Base-by-base conservation (phyloP, 2,329 filamentous ascomycete genomes). In the Colletotrichum abscissum region DNA sequence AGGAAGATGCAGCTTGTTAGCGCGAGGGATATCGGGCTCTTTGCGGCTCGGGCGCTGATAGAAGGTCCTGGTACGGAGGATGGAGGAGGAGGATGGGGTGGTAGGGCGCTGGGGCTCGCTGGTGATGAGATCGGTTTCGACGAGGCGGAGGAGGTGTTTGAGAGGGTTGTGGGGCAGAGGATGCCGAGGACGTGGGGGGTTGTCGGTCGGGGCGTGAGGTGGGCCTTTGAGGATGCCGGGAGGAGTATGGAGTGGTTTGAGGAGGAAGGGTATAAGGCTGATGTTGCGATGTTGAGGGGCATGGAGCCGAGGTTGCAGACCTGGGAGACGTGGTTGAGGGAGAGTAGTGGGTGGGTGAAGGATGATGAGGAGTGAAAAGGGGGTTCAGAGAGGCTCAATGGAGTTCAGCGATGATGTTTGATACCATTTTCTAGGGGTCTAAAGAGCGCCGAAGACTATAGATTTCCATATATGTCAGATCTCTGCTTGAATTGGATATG, bases 1-100 rank as follows among this genome's bases (percentile, higher is more conserved):
- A 75, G 76, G 7, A 76, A 71, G 64, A 78, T 79, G 76, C 78
- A 79, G 54, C 56, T 79, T 4, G 42, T 79, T 5, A 79, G 78
- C 9, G 79, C 77, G 0, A 75, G 71, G 4, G 78, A 79, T 5
- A 79, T 79, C 12, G 78, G 78, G 1, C 49, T 71, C 0, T 75
- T 76, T 8, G 74, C 74, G 0, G 73, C 62, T 3, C 33, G 64
- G 63, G 74, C 69, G 24, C 54, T 76, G 64, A 1, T 54, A 12
- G 58, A 42, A 19, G 72, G 74, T 6, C 72, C 74, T 6, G 68
- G 33, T 35, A 35, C 33, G 5, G 33, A 35, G 33, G 33, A 4
- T 5, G 33, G 5, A 35, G 33, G 56, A 5, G 57, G 16, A 8
- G 46, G 26, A 8, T 76, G 74, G 74, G 63, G 56, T 2, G 66